Evolutionary conservation across 2,329 filamentous ascomycete species (phyloP), one percentile per base, ranked within the genome.

Genomic region (Trichoderma harzianum): DNA sequence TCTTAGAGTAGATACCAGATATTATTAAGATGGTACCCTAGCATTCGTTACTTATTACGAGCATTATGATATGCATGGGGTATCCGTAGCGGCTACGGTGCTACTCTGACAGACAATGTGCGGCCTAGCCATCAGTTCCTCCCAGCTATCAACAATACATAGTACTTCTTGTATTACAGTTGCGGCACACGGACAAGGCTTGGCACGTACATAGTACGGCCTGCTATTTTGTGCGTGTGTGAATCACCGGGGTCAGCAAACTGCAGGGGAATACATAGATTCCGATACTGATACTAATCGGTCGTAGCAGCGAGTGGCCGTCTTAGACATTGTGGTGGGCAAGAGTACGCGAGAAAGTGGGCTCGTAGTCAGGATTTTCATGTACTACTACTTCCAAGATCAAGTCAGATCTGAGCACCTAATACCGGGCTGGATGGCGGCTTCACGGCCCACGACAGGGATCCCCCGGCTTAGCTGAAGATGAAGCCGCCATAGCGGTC

Each of bases 1-100:
- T n/a, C 16, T 53, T 24, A 39, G 26, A 69, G 36, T 28, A 55
- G 30, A 11, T n/a, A 21, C 18, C 12, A 36, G 14, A 47, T 69
- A 69, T 69, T 69, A 69, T 61, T 69, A 62, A 69, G 34, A 62
- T 53, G 43, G 28, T 8, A 53, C 14, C n/a, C 28, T 2, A 16
- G 36, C 43, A 62, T 7, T 69, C n/a, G 16, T 21, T 53, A 21
- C 55, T 30, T 69, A 61, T 62, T 53, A 69, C 21, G 30, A 69
- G 57, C 2, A 53, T 36, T 7, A 34, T n/a, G 18, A 34, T 18
- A 51, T 62, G 60, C 30, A 43, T 51, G 57, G 66, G 55, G 67
- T 62, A 51, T 47, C 67, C 57, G 39, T 39, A 53, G 57, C 67
- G 30, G 53, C 30, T 24, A 26, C 67, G 39, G 39, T 36, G 57